Base-by-base conservation (phyloP, 106 monocot species). In the Dioscorea dumetorum region DNA sequence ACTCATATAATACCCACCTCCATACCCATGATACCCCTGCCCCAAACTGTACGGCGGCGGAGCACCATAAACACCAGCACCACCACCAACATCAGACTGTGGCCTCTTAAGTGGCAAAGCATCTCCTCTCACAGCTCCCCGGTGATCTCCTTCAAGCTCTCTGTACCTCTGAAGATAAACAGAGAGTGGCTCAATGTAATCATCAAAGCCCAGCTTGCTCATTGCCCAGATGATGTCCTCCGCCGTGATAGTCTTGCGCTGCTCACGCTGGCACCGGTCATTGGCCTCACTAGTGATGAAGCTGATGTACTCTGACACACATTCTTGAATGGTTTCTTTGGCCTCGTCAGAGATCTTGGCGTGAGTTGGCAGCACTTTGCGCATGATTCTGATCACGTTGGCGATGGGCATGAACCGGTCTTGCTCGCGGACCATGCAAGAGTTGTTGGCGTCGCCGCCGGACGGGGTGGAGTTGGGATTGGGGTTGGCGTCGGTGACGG, bases 201-300 rank as follows among this genome's bases (percentile, higher is more conserved):
- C 75, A 49, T 83, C 75, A 67, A 83, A 83, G 3, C 83, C 83
- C 0, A 83, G 79, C 67, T 75, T 75, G 56, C 64, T 70, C 83
- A 83, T 83, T 11, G 79, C 74, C 75, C 78, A 83, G 24, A 83
- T 71, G 12, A 83, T 58, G 67, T 83, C 83, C 62, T 83, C 83
- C 14, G 83, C 78, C 4, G 78, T 79, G 67, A 83, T 75, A 19
- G 78, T 83, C 79, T 79, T 83, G 49, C 83, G 70, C 14, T 83
- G 83, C 75, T 83, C 83, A 34, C 69, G 61, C 50, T 72, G 74
- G 75, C 83, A 83, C 7, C 78, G 74, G 34, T 75, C 78, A 24
- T 83, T 83, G 53, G 83, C 83, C 58, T 83, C 83, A 53, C 77
- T 77, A 59, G 81, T 82, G 63, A 82, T 73, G 77, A 77, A 82